Evolutionary conservation across 1,139 yeast species (phyloP), one percentile per base, ranked within the genome.

Genomic region (Arxiozyma heterogenica): DNA sequence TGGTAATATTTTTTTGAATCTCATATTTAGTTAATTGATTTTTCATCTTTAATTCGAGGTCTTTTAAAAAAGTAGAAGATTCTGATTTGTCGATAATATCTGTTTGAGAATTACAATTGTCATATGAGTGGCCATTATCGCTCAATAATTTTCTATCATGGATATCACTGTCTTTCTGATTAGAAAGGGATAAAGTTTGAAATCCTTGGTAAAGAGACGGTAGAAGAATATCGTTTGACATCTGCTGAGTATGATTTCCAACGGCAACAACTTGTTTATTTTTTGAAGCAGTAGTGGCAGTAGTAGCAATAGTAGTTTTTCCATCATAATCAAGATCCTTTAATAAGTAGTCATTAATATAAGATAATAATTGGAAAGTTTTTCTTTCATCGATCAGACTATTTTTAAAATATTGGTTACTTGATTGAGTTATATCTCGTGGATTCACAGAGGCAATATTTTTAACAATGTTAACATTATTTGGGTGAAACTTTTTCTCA

Each of bases 161-260:
- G 38, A 54, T 53, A 15, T 54, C 56, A n/a, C 30, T 8, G 30
- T 27, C 30, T 8, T 27, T 11, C 2, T 59, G 54, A 12, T 47
- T 43, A 22, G 45, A 18, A 11, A 50, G 47, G 3, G 49, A 58
- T 0, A 79, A 73, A 0, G 87, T 88, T 43, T 48, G 42, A 62
- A 83, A 84, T 0, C 89, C 90, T 64, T 84, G 88, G 60, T 79
- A 82, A 21, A 84, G 68, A 1, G 87, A 79, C 20, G 55, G 60
- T 42, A 54, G 49, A 46, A 56, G 47, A 45, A 53, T 58, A 41
- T 56, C 51, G 49, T 51, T 44, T 54, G 53, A 50, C 44, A 56
- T 20, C 30, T 7, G 30, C 30, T 27, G 30, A 2, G 5, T 11
- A 27, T 27, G 8, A 51, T 53, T 18, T 9, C 49, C 45, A 18